These are phyloP conservation scores for Paracorniculantispora psalliotae DNA, from an alignment of 2,329 filamentous ascomycete species.

Conservation along the genomic window DNA sequence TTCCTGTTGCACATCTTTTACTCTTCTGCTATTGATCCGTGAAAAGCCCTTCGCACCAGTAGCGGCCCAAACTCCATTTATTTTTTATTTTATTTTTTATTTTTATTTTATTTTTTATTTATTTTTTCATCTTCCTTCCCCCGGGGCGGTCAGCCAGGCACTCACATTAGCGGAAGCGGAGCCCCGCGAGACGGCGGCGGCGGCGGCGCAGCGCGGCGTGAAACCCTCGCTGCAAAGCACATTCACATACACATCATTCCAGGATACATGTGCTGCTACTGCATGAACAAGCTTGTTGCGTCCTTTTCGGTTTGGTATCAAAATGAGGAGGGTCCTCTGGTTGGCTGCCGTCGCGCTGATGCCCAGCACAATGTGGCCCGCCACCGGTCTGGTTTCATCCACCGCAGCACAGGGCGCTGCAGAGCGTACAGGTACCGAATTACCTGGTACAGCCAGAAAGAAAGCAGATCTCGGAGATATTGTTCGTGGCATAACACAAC, in stretches of 20 bases:
- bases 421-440: neutral
- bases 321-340: too few relatives aligned
- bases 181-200: neutral
- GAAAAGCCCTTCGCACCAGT: too few relatives aligned
- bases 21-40: too few relatives aligned
- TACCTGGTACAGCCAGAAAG: neutral
- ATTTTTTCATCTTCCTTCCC: neutral
- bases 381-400: conserved; percentile 1
- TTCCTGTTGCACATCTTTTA: too few relatives aligned
- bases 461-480: conserved; percentile 1
- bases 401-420: neutral
- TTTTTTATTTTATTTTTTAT: neutral
- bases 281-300: too few relatives aligned
- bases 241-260: neutral
- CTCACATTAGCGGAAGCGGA: conserved; percentile 3
- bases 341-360: neutral
- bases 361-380: neutral
- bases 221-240: neutral
- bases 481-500: neutral
- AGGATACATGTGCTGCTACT: neutral
- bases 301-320: too few relatives aligned
- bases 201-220: neutral
- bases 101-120: neutral
- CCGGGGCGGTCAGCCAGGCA: neutral
- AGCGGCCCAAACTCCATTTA: too few relatives aligned